Evolutionary conservation across 805 yeast species (phyloP), one percentile per base, ranked within the genome.

Genomic region (Phaffomyces antillensis): DNA sequence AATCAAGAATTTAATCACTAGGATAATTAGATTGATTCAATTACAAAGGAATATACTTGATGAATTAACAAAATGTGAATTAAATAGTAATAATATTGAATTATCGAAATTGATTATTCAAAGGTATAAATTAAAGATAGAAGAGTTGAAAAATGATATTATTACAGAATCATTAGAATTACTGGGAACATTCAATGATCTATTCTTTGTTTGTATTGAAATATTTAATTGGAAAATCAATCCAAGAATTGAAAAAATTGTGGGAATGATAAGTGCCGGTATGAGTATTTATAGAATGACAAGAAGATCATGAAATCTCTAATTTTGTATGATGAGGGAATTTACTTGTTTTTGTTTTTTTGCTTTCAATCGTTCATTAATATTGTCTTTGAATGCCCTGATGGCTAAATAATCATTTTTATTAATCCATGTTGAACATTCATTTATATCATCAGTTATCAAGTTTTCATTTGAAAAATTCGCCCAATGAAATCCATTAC

Each of bases 401-500:
- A 56, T 24, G 2, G 66, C 65, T 24, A 54, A 61, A 6, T 36
- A 35, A 49, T 75, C 79, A 41, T 70, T 73, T 5, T 62, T 62
- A 0, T 75, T 70, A 0, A 71, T 51, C 83, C 83, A 77, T 7
- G 59, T 53, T 1, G 79, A 68, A 15, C 71, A 64, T 4, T 61
- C 52, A 1, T 53, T 53, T 12, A 59, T 59, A 10, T 63, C 55
- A 2, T 58, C 56, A 0, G 78, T 68, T 9, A 58, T 52, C 24
- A 62, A 59, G 34, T 64, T 58, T 3, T 64, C 55, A 5, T 47
- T 51, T 16, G 63, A 56, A 46, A 77, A 76, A 43, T 73, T 67
- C 0, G 81, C 82, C 70, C 73, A 76, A 45, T 71, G 64, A 40
- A 73, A 71, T 1, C 74, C 70, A 2, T 70, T 62, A 48, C 85